Percentiles rank a stretch among this genome's conserved stretches.
phyloP scores from a whole-genome alignment of 345 rosid species.

The Hibiscus trionum region DNA sequence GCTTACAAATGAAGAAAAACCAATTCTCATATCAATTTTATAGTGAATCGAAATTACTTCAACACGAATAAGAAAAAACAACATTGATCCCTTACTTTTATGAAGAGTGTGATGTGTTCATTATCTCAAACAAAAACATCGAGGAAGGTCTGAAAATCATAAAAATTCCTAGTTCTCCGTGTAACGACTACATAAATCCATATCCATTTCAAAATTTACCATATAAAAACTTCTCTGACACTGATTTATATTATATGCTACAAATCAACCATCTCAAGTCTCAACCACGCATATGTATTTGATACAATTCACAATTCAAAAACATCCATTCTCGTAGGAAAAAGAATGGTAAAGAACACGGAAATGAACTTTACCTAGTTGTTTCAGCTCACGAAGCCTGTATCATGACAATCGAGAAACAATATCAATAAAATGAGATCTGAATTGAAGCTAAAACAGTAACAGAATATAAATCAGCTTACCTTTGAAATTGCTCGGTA shows the following conservation, averaged over 20 bases:
- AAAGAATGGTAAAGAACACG: background rate
- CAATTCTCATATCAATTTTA: background rate
- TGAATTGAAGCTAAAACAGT: background rate
- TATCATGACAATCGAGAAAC: constrained; percentile 4
- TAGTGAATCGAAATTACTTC: background rate
- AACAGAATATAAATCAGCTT: constrained; percentile 7
- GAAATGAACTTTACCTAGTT: constrained; percentile 59
- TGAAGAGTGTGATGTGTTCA: background rate
- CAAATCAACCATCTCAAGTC: background rate
- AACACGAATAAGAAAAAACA: background rate
- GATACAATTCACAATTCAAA: background rate
- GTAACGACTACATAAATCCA: background rate
- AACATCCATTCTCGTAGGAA: background rate
- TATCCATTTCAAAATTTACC: background rate
- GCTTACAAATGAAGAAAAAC: background rate
- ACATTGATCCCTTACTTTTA: background rate
- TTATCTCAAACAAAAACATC: background rate
- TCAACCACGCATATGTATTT: background rate
- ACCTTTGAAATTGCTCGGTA: constrained; percentile 93
- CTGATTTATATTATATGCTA: background rate
- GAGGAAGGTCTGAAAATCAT: background rate
- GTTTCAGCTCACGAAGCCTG: constrained; percentile 95
- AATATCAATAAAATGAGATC: background rate
- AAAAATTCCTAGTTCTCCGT: background rate
- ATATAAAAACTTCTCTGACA: background rate